Conservation (phyloP, 345 rosid species). For the Lepidium sativum region DNA sequence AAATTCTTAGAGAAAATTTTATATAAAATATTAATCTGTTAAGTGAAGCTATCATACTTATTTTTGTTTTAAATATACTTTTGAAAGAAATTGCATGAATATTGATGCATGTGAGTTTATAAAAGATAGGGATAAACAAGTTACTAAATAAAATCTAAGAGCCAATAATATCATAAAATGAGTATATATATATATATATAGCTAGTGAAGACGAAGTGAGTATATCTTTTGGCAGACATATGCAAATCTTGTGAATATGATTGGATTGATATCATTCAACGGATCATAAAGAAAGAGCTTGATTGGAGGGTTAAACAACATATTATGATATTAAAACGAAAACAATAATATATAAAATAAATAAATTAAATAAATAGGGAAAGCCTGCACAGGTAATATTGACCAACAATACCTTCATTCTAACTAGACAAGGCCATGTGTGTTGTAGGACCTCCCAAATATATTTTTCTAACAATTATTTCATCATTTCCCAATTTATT, state of each 20-base stretch:
- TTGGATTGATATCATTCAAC: slow-evolving; percentile 27
- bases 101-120: slow-evolving; percentile 13
- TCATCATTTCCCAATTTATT: slow-evolving; percentile 39
- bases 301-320: slow-evolving; percentile 29
- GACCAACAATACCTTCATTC: slow-evolving; percentile 52
- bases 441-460: slow-evolving; percentile 65
- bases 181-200: slow-evolving; percentile 2
- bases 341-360: not conserved
- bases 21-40: not conserved
- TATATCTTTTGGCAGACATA: slow-evolving; percentile 32
- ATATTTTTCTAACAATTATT: slow-evolving; percentile 23
- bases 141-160: slow-evolving; percentile 24
- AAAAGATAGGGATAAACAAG: slow-evolving; percentile 9
- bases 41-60: slow-evolving; percentile 7
- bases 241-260: slow-evolving; percentile 33
- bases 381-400: slow-evolving; percentile 39
- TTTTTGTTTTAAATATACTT: not conserved
- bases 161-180: slow-evolving; percentile 11
- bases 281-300: slow-evolving; percentile 29
- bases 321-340: slow-evolving; percentile 7
- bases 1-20: not conserved
- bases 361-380: not conserved
- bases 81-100: not conserved
- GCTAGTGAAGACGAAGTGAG: slow-evolving; percentile 23
- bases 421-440: slow-evolving; percentile 84